phyloP scores from a whole-genome alignment of 2,329 filamentous ascomycete genomes.

The Diaporthe ilicicola region DNA sequence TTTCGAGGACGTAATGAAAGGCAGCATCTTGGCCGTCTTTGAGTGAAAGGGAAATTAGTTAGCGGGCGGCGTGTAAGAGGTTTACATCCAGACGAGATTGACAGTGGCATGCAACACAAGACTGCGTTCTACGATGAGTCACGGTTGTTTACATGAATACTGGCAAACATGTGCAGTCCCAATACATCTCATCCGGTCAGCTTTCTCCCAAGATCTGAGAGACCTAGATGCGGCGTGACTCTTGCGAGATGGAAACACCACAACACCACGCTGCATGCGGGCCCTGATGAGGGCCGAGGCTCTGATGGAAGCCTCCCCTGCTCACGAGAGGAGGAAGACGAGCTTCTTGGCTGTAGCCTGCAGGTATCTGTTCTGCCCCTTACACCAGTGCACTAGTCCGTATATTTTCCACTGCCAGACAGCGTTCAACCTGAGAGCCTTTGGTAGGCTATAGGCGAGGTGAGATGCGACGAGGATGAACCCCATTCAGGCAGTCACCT shows the following conservation, averaged over 20 bases:
- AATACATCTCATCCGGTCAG: background rate
- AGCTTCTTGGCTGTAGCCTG: background rate
- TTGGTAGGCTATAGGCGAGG: background rate
- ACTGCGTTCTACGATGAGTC: too few species aligned
- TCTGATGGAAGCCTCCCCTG: background rate
- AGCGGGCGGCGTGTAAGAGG: background rate
- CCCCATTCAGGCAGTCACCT: background rate
- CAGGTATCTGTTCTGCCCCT: background rate
- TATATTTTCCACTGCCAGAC: background rate
- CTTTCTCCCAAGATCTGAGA: background rate
- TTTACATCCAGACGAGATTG: background rate
- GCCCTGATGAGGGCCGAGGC: background rate
- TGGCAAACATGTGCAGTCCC: too few species aligned
- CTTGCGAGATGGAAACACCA: too few species aligned
- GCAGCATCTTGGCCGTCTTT: background rate
- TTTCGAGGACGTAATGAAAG: background rate
- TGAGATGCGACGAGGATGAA: slow-evolving; percentile 8
- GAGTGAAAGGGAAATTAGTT: background rate
- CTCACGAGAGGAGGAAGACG: background rate
- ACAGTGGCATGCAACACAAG: background rate
- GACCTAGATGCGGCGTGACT: background rate
- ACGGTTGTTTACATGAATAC: background rate
- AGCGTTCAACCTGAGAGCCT: background rate
- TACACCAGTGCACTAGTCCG: background rate
- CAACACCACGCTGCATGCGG: background rate